A percentile compares a stretch with the other conserved stretches of the same genome.
Evolutionary conservation across 441 rosid genomes (phyloP).

Genomic region (Macaranga tanarius): DNA sequence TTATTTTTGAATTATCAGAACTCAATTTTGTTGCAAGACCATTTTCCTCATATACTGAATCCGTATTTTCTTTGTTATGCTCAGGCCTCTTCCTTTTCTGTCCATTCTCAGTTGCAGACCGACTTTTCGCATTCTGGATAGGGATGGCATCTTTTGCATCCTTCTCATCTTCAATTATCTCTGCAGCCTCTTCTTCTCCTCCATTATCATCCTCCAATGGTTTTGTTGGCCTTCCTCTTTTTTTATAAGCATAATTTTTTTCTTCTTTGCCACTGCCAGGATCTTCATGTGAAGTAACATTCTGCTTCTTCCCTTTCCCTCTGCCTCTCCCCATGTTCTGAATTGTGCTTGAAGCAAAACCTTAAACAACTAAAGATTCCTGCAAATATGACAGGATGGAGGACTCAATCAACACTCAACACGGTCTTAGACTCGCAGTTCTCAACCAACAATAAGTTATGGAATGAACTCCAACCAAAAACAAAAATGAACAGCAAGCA

Average conservation of each 20-base stretch:
- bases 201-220: slow-evolving; percentile 42
- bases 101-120: slow-evolving; percentile 42
- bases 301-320: slow-evolving; percentile 70
- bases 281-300: slow-evolving; percentile 42
- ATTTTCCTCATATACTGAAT: slow-evolving; percentile 49
- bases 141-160: slow-evolving; percentile 39
- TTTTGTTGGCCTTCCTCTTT: slow-evolving; percentile 72
- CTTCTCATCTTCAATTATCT: slow-evolving; percentile 40
- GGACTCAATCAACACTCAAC: background rate
- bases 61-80: slow-evolving; percentile 34
- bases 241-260: slow-evolving; percentile 46
- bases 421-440: background rate
- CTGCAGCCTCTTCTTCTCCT: slow-evolving; percentile 39
- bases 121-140: slow-evolving; percentile 38
- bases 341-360: slow-evolving; percentile 4
- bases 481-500: background rate
- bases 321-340: slow-evolving; percentile 61
- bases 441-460: background rate
- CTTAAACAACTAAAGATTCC: slow-evolving; percentile 8
- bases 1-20: slow-evolving; percentile 1
- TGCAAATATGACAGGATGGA: background rate
- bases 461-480: background rate
- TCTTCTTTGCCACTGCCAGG: slow-evolving; percentile 59
- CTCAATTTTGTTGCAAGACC: slow-evolving; percentile 23
- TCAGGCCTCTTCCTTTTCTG: slow-evolving; percentile 45